Percentiles rank a stretch among this genome's conserved stretches.
These are phyloP conservation scores for Hymenotorrendiella dingleyae DNA, from an alignment of 2,329 filamentous ascomycete genomes.

Conservation along the genomic window DNA sequence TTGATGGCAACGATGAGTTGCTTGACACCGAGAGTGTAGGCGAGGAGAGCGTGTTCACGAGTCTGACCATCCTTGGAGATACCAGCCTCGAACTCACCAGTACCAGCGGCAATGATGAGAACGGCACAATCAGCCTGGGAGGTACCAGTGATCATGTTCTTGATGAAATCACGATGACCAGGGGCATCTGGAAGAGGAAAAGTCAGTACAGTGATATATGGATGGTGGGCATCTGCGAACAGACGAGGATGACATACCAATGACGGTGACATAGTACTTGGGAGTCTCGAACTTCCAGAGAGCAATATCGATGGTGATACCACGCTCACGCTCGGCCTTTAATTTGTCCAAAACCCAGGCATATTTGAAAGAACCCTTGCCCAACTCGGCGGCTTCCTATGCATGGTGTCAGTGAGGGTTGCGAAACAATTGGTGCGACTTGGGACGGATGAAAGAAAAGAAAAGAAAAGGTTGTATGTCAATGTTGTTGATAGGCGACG, in stretches of 20 bases:
- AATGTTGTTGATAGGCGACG: neutral
- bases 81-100: conserved; percentile 99
- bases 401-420: conserved; percentile 18
- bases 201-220: too few relatives aligned
- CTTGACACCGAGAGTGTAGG: conserved; percentile 99
- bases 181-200: conserved; percentile 65
- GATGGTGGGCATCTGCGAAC: too few relatives aligned
- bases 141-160: conserved; percentile 99
- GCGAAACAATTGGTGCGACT: neutral
- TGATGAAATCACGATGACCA: conserved; percentile 99
- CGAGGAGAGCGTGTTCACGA: conserved; percentile 99
- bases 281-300: conserved; percentile 99
- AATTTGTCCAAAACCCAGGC: conserved; percentile 99
- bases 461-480: neutral
- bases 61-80: conserved; percentile 99
- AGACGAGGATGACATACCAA: conserved; percentile 63
- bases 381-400: conserved; percentile 96
- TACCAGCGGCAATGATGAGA: conserved; percentile 99
- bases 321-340: conserved; percentile 99
- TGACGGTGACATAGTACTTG: conserved; percentile 97
- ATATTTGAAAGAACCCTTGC: conserved; percentile 99
- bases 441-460: neutral
- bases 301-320: conserved; percentile 99
- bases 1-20: conserved; percentile 99
- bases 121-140: conserved; percentile 99